Evolutionary conservation across 75 land plant species (phyloP).

Genomic region (Gnetum montanum): DNA sequence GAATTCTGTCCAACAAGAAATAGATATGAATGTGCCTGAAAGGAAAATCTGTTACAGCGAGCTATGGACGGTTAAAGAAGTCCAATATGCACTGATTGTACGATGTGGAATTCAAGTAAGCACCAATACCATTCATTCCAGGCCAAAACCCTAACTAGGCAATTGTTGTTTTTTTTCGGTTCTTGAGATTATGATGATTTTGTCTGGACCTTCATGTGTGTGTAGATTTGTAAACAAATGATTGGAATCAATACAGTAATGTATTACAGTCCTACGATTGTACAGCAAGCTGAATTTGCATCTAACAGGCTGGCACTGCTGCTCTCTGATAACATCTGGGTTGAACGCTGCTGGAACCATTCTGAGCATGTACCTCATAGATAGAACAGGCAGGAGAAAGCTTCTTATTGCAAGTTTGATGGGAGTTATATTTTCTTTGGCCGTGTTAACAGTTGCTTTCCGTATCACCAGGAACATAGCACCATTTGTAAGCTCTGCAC

Average conservation of each 20-base stretch:
- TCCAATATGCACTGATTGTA: conserved; percentile 70
- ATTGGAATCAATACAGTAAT: conserved; percentile 92
- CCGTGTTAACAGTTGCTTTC: conserved; percentile 40
- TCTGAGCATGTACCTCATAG: conserved; percentile 65
- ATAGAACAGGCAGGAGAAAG: conserved; percentile 61
- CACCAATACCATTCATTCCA: too few species aligned
- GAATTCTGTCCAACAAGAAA: conserved; percentile 37
- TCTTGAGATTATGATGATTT: too few species aligned
- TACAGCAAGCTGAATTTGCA: conserved; percentile 85
- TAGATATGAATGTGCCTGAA: conserved; percentile 15
- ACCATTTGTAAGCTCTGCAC: conserved; percentile 17
- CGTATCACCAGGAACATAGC: conserved; percentile 26
- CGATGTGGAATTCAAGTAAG: conserved; percentile 96
- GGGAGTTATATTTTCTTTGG: conserved; percentile 46
- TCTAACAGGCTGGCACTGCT: conserved; percentile 71
- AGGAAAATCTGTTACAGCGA: conserved; percentile 23
- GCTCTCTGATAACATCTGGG: conserved; percentile 75
- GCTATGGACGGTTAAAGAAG: conserved; percentile 64
- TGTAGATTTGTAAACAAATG: conserved; percentile 52
- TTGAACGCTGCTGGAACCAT: conserved; percentile 81
- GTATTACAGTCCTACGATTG: conserved; percentile 93
- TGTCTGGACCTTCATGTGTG: too few species aligned
- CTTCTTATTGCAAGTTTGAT: conserved; percentile 47
- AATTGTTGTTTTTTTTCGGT: background rate
- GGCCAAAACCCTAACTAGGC: too few species aligned